Evolutionary conservation across 129 eudicot genomes (phyloP), one percentile per base, ranked within the genome.

Genomic region (Tagetes erecta): DNA sequence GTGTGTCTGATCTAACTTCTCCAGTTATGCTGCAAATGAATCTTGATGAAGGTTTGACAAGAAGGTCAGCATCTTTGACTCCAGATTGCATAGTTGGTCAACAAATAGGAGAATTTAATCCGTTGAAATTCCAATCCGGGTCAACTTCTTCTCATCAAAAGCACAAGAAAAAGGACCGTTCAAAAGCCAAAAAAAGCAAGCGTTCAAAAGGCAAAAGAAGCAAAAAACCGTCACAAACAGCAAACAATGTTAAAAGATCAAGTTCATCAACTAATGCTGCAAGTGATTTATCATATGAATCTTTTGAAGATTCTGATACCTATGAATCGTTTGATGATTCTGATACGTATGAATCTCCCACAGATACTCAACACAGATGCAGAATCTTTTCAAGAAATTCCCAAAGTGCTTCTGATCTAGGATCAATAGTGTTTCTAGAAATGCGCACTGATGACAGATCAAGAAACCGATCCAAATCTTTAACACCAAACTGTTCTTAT

Each of bases 51-150:
- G 6, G 41, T 55, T 79, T 8, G 11, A 33, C 31, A 3, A 42
- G 49, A 8, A 73, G 37, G 74, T 65, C 83, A 5, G 72, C 72
- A 51, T 71, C 73, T 40, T 71, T 71, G 67, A 72, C 52, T 46
- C 81, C 65, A 11, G 42, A 46, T 13, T 59, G 50, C 45, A 42
- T 73, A 56, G 11, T 46, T 30, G 63, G 31, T 10, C 70, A 59
- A 69, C 76, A 63, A n/a, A 60, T 79, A 1, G 80, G 67, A 49
- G 93, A 78, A 53, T 68, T 78, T 39, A 74, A 86, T 11, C 57
- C 80, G 81, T 76, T 76, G 52, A 76, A 83, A 59, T 72, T 68
- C 58, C 51, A 74, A 79, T 36, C 69, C 0, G 83, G 83, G 30
- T 3, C 78, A 45, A 44, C 11, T 79, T 64, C 74, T 42, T 33